phyloP scores from a whole-genome alignment of 768 basidiomycete species.

The Hericium rajendrae region DNA sequence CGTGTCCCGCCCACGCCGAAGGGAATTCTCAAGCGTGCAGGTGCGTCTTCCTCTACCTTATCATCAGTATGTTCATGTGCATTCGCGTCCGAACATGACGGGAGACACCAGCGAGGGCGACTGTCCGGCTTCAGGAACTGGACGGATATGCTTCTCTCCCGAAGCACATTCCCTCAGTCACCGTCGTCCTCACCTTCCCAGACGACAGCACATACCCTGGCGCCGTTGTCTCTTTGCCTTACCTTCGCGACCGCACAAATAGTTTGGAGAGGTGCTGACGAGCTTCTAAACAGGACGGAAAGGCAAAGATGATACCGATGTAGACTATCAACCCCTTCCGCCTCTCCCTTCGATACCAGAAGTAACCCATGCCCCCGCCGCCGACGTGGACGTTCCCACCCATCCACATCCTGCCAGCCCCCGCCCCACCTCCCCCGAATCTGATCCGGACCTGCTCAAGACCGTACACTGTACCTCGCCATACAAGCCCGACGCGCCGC shows the following conservation, averaged over 20 bases:
- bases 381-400: background rate
- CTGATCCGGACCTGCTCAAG: constrained; percentile 62
- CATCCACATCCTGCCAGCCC: background rate
- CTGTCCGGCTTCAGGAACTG: constrained; percentile 6
- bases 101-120: constrained; percentile 2
- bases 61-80: no score
- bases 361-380: background rate
- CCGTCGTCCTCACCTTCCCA: background rate
- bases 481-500: constrained; percentile 33
- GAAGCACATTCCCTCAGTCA: constrained; percentile 1
- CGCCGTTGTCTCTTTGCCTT: background rate
- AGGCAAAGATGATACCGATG: background rate
- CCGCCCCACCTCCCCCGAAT: constrained; percentile 50
- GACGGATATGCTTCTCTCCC: constrained; percentile 20
- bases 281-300: background rate
- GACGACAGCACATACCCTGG: background rate
- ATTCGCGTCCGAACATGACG: background rate
- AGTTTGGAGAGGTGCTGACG: background rate
- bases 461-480: constrained; percentile 67
- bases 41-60: constrained; percentile 4
- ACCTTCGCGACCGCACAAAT: background rate
- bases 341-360: background rate
- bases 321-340: background rate
- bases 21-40: constrained; percentile 11
- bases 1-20: constrained; percentile 1